phyloP scores from a whole-genome alignment of 2,329 filamentous ascomycete genomes.

The Colletotrichum salicis region DNA sequence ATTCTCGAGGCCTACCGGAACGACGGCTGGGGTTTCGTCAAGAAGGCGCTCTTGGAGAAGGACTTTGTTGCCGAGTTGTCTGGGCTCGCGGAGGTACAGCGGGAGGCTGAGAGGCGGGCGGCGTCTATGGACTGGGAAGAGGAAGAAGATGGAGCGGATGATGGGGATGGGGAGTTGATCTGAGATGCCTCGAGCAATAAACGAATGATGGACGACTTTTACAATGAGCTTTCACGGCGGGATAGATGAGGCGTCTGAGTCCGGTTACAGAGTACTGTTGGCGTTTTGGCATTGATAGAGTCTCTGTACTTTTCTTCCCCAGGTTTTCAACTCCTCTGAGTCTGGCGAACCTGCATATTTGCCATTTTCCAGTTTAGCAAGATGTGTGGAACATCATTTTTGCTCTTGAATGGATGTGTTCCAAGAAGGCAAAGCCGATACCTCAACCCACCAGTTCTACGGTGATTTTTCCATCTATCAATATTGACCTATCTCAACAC shows the following conservation, averaged over 20 bases:
- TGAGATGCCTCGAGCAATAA: slow-evolving; percentile 35
- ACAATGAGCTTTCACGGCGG: background rate
- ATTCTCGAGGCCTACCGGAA: slow-evolving; percentile 75
- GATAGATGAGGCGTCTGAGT: slow-evolving; percentile 1
- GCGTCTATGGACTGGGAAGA: slow-evolving; percentile 70
- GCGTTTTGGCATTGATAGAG: background rate
- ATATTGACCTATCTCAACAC: background rate
- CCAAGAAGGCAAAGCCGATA: background rate
- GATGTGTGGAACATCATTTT: background rate
- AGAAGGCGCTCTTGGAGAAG: slow-evolving; percentile 77
- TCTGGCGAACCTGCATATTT: too few relatives aligned
- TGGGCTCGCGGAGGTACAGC: slow-evolving; percentile 77
- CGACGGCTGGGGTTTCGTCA: slow-evolving; percentile 81
- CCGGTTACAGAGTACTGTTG: background rate
- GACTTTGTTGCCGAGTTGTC: slow-evolving; percentile 83
- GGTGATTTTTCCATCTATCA: background rate
- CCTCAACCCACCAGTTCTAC: background rate
- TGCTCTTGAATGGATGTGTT: background rate
- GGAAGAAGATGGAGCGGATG: slow-evolving; percentile 61
- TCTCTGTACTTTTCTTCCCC: background rate
- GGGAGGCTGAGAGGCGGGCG: slow-evolving; percentile 62
- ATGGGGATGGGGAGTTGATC: slow-evolving; percentile 66
- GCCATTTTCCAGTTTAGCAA: background rate
- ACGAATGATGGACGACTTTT: background rate
- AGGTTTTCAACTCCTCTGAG: background rate